These are phyloP conservation scores for Candida stauntonica DNA, from an alignment of 805 yeast genomes.

Conservation along the genomic window DNA sequence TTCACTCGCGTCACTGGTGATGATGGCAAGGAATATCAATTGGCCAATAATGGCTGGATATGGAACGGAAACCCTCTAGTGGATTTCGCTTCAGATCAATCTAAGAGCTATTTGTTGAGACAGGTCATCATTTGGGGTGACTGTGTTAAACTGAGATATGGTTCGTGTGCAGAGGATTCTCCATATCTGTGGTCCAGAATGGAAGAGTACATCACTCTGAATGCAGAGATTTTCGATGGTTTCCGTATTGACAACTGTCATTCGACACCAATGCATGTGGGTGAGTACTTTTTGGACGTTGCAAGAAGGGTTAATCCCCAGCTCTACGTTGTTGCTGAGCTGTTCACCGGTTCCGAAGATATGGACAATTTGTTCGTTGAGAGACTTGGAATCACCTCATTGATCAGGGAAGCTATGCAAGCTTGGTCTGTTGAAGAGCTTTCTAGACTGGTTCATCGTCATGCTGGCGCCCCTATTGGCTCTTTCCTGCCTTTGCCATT, in stretches of 20 bases:
- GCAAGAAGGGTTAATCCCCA: conserved; percentile 85
- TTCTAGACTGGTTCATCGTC: conserved; percentile 80
- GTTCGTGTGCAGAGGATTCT: conserved; percentile 70
- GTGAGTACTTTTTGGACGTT: conserved; percentile 78
- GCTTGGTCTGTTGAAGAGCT: conserved; percentile 86
- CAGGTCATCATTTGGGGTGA: conserved; percentile 98
- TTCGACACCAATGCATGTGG: conserved; percentile 94
- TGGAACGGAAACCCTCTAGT: conserved; percentile 95
- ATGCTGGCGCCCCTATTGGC: conserved; percentile 96
- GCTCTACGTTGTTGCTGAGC: conserved; percentile 88
- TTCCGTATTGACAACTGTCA: conserved; percentile 94
- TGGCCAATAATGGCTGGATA: conserved; percentile 97
- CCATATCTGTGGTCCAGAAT: conserved; percentile 88
- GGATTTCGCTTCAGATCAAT: conserved; percentile 80
- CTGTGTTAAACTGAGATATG: conserved; percentile 90
- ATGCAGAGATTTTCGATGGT: conserved; percentile 78
- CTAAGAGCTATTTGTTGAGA: conserved; percentile 80
- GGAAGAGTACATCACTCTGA: conserved; percentile 65
- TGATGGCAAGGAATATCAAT: conserved; percentile 57
- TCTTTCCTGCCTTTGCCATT: conserved; percentile 78
- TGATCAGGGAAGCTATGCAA: conserved; percentile 96
- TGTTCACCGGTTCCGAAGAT: conserved; percentile 88
- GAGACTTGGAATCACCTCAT: conserved; percentile 79
- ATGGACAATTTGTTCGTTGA: conserved; percentile 90
- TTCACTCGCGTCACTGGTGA: conserved; percentile 63